Percentiles rank a stretch among this genome's conserved stretches.
Evolutionary conservation across 2,329 filamentous ascomycete species (phyloP).

Genomic region (Cadophora gregata): DNA sequence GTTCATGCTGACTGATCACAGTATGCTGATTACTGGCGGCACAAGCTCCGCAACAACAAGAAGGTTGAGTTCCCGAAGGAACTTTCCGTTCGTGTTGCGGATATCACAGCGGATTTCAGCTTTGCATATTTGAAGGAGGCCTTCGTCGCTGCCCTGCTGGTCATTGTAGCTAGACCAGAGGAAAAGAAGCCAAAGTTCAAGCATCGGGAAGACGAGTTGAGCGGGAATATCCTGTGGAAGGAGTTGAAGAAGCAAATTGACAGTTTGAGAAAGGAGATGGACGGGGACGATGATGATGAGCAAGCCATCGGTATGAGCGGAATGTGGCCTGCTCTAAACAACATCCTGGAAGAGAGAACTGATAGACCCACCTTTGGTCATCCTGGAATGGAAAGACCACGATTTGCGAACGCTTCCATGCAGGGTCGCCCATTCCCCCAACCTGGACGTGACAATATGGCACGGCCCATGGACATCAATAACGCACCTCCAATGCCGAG

Average conservation of each 20-base stretch:
- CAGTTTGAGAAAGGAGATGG: constrained; percentile 65
- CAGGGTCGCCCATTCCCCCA: constrained; percentile 12
- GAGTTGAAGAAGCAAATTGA: constrained; percentile 69
- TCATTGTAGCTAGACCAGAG: constrained; percentile 53
- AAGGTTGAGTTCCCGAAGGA: constrained; percentile 65
- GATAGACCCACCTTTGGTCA: not conserved
- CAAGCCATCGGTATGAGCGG: constrained; percentile 24
- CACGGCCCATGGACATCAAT: constrained; percentile 16
- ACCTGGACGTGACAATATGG: not conserved
- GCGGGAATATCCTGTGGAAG: constrained; percentile 61
- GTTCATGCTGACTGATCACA: constrained; percentile 26
- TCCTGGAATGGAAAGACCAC: constrained; percentile 4
- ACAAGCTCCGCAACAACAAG: constrained; percentile 60
- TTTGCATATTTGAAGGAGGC: constrained; percentile 75
- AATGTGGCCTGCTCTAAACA: constrained; percentile 31
- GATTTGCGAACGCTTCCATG: not conserved
- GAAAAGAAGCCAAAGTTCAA: constrained; percentile 26
- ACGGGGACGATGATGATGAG: constrained; percentile 38
- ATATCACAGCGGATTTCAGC: constrained; percentile 68
- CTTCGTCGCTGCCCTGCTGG: constrained; percentile 67
- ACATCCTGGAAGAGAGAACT: constrained; percentile 28
- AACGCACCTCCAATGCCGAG: constrained; percentile 25
- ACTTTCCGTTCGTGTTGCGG: constrained; percentile 63
- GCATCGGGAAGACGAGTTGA: constrained; percentile 49
- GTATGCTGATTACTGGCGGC: constrained; percentile 69